Conservation (phyloP, 2,329 filamentous ascomycete species). For the Aspergillus spinulosporus region DNA sequence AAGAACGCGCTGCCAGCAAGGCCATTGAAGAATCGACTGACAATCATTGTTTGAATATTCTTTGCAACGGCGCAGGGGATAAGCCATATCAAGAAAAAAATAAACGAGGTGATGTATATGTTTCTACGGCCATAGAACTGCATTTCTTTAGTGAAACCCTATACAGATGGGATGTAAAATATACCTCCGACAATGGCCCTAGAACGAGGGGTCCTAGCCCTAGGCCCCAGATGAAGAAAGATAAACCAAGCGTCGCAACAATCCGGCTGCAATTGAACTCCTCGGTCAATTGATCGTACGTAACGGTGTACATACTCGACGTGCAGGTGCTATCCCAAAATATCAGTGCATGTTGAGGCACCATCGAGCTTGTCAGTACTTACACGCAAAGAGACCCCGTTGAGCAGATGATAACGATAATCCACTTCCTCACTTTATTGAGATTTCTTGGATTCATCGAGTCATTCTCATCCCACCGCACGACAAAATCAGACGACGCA, state of each 20-base stretch:
- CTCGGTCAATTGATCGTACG: conserved; percentile 71
- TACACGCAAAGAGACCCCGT: conserved; percentile 78
- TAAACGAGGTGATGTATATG: conserved; percentile 75
- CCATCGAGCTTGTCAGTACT: conserved; percentile 41
- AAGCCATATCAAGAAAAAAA: conserved; percentile 74
- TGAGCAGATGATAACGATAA: conserved; percentile 73
- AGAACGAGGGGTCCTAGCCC: conserved; percentile 63
- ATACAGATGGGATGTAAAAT: neutral
- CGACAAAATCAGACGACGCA: conserved; percentile 56
- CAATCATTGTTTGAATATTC: conserved; percentile 77
- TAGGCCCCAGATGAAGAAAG: conserved; percentile 14
- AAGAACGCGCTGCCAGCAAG: conserved; percentile 55
- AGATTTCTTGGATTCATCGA: conserved; percentile 73
- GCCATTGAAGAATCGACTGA: conserved; percentile 69
- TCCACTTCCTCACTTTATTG: conserved; percentile 68
- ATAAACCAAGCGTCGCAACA: conserved; percentile 66
- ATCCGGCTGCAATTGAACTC: conserved; percentile 72
- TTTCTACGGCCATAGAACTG: conserved; percentile 79
- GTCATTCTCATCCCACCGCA: conserved; percentile 75
- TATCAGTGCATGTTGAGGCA: conserved; percentile 6
- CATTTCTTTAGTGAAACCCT: conserved; percentile 2
- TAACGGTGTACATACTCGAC: conserved; percentile 85
- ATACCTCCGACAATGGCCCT: conserved; percentile 62
- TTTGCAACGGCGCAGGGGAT: conserved; percentile 78
- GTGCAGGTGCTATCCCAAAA: conserved; percentile 65